These are phyloP conservation scores for Emericellopsis cladophorae DNA, from an alignment of 2,329 filamentous ascomycete genomes.

Conservation along the genomic window DNA sequence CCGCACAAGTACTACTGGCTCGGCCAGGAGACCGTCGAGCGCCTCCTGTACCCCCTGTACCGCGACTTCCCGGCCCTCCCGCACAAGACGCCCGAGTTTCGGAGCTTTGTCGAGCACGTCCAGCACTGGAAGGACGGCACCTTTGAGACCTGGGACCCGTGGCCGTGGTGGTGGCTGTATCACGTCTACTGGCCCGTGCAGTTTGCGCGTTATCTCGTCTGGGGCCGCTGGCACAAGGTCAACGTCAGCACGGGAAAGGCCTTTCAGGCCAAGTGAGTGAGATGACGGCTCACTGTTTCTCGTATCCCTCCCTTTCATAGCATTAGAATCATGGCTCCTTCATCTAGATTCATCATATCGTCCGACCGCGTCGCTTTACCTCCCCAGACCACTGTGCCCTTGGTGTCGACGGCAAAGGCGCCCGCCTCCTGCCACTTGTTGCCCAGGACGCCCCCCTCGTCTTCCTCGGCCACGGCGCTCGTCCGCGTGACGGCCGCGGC, in stretches of 20 bases:
- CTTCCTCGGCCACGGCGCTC: slow-evolving; percentile 15
- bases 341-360: slow-evolving; percentile 42
- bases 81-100: slow-evolving; percentile 10
- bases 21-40: slow-evolving; percentile 49
- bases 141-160: slow-evolving; percentile 40
- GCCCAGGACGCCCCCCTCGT: slow-evolving; percentile 29
- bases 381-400: slow-evolving; percentile 36
- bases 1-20: slow-evolving; percentile 43
- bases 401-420: slow-evolving; percentile 35
- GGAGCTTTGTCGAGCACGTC: slow-evolving; percentile 20
- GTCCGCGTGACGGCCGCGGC: slow-evolving; percentile 29
- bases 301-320: slow-evolving; percentile 4
- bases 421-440: slow-evolving; percentile 45
- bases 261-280: slow-evolving; percentile 9
- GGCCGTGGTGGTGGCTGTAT: slow-evolving; percentile 43
- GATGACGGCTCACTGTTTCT: not conserved
- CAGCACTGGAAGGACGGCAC: slow-evolving; percentile 41
- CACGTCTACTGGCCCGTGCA: slow-evolving; percentile 41
- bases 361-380: slow-evolving; percentile 33
- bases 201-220: slow-evolving; percentile 31
- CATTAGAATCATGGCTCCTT: slow-evolving; percentile 23
- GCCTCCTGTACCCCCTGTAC: slow-evolving; percentile 32
- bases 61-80: slow-evolving; percentile 7
- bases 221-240: slow-evolving; percentile 46
- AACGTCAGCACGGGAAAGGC: slow-evolving; percentile 50